Conservation (phyloP, 1,284 basidiomycete species). For the Macrocystidia cucumis region DNA sequence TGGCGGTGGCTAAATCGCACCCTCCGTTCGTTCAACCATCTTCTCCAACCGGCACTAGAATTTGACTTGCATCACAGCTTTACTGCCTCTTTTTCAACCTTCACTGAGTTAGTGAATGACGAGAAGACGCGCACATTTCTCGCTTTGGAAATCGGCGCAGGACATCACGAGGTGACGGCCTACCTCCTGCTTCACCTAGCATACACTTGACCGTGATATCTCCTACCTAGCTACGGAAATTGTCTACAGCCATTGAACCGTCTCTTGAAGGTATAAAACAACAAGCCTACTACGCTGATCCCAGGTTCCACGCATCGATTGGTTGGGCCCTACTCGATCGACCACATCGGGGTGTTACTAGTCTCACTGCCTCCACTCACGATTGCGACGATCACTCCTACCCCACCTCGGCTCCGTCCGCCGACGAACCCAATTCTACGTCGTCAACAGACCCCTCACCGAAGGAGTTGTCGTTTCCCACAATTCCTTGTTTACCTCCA, state of each 20-base stretch:
- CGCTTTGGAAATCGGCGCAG: conserved; percentile 68
- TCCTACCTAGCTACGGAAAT: too few species aligned
- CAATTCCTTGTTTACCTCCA: conserved; percentile 44
- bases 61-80: conserved; percentile 43
- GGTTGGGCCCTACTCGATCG: conserved; percentile 63
- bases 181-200: too few species aligned
- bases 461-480: conserved; percentile 30
- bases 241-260: too few species aligned
- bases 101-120: conserved; percentile 70
- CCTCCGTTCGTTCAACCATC: conserved; percentile 35
- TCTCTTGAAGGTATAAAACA: conserved; percentile 52
- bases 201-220: too few species aligned
- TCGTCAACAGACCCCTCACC: conserved; percentile 3
- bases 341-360: conserved; percentile 9
- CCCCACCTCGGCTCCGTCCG: conserved; percentile 1
- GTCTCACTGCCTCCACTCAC: too few species aligned
- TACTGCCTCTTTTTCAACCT: conserved; percentile 57
- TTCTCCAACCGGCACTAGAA: background rate
- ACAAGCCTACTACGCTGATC: conserved; percentile 62
- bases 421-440: conserved; percentile 3
- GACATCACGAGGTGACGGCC: conserved; percentile 64
- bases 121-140: conserved; percentile 73
- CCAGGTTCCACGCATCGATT: conserved; percentile 76
- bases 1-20: conserved; percentile 33
- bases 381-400: conserved; percentile 3